Base-by-base conservation (phyloP, 352 stramenopile genomes). In the Globisporangium alternatum region DNA sequence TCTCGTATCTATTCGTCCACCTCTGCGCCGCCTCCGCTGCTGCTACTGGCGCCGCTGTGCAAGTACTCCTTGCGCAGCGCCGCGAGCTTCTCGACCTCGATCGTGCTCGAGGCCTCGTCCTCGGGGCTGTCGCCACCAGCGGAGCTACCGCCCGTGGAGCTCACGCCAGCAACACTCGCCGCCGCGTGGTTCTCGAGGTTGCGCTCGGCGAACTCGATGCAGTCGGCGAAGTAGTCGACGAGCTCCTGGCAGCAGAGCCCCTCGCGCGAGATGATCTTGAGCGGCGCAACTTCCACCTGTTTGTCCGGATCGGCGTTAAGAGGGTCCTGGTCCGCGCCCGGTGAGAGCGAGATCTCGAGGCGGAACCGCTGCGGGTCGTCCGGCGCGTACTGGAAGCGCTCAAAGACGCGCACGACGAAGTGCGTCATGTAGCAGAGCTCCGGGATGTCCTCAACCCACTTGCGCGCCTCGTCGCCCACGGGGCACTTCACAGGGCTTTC, bases 381-480 rank as follows among this genome's bases (percentile, higher is more conserved):
- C 12, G 76, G 60, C 2, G 80, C 69, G 62, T 79, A 89, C 65
- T 90, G 80, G 52, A 90, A 85, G 33, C 83, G 90, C 83, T 99
- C 98, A 68, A 99, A 99, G 31, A 99, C 83, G 33, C 98, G 93
- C 41, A 99, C 95, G 1, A 99, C 95, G 66, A 99, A 98, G 68
- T 99, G 98, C 21, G 97, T 99, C 65, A 99, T 93, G 79, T 99
- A 99, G 77, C 97, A 99, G 9, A 99, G 80, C 73, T 99, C 97
- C 3, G 91, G 93, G 51, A 98, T 91, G 51, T 97, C 86, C 52
- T 94, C 87, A 58, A 96, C 75, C 85, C 84, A 92, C 70, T 94
- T 96, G 37, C 76, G 77, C 48, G 85, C 86, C 66, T 92, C 85
- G 64, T 91, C 77, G 15, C 80, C 73, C 30, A 90, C 77, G 2